Base-by-base conservation (phyloP, 257 asterid species). In the Nicotiana attenuata region DNA sequence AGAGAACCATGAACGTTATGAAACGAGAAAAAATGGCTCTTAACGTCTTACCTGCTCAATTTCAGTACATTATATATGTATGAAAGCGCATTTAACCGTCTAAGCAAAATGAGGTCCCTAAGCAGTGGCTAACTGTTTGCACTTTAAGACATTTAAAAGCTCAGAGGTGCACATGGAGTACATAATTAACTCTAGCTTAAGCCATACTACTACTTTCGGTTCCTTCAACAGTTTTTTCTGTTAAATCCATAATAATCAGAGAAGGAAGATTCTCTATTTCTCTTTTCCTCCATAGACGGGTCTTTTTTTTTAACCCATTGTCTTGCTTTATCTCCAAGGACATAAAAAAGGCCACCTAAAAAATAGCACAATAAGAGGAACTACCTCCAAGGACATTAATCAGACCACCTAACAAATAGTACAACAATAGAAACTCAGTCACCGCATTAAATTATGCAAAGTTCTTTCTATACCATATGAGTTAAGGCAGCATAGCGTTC, bases 401-500 rank as follows among this genome's bases (percentile, higher is more conserved):
- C 78, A 71, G 7, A 45, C 35, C 35, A 71, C 78, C 59, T 5
- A 71, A 22, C 59, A 45, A 22, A 69, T 69, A 71, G 78, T 56
- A 20, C 35, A 71, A 41, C 47, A 41, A 71, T 11, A 45, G 20
- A 71, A 63, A 41, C 6, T 20, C 35, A 45, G 35, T 38, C 77
- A n/a, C 35, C 22, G 59, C 59, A 71, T 35, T 15, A 73, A 73
- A 45, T 73, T 47, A 7, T 73, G 79, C 79, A 47, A 73, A 45
- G 38, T 7, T 38, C 19, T 7, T 47, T 47, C 16, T 73, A 24
- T 92, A 96, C 99, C 99, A 96, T 93, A 61, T 92, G 95, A 77
- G 93, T 87, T 65, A 96, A 88, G 81, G 95, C 92, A 29, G 99
- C 97, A 64, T 94, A 96, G 83, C 99, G 95, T 83, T 96, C 99